These are phyloP conservation scores for Aspergillus egyptiacus DNA, from an alignment of 495 filamentous ascomycete genomes.

Conservation along the genomic window DNA sequence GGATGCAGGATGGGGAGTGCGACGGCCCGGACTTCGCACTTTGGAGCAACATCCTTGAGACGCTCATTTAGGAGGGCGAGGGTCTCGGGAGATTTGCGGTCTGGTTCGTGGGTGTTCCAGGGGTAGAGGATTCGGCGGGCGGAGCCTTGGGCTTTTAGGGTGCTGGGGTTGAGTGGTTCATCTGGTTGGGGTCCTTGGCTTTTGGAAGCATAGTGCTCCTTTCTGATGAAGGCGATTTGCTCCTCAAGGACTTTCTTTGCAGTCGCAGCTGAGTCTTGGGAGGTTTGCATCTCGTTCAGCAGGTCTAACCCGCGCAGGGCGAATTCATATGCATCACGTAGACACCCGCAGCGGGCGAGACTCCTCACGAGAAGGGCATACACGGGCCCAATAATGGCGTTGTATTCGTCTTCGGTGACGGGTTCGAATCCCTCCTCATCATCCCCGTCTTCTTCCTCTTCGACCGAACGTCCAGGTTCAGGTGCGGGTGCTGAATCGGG, in stretches of 20 bases:
- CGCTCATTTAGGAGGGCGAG: conserved; percentile 61
- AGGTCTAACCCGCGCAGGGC: conserved; percentile 36
- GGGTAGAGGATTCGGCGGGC: conserved; percentile 87
- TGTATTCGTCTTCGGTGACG: conserved; percentile 37
- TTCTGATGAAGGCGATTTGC: conserved; percentile 28
- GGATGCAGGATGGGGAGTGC: conserved; percentile 63
- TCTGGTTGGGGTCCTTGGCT: neutral
- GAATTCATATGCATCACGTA: conserved; percentile 64
- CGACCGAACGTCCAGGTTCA: too few relatives aligned
- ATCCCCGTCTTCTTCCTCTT: conserved; percentile 28
- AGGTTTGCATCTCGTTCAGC: conserved; percentile 18
- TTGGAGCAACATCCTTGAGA: conserved; percentile 59
- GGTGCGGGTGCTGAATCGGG: neutral
- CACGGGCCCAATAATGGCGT: conserved; percentile 32
- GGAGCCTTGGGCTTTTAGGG: conserved; percentile 63
- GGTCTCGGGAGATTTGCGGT: conserved; percentile 67
- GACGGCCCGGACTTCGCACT: conserved; percentile 63
- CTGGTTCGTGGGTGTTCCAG: conserved; percentile 86
- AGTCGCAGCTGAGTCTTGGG: conserved; percentile 20
- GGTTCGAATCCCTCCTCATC: conserved; percentile 35
- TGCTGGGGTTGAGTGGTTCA: conserved; percentile 38
- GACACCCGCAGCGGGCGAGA: conserved; percentile 61
- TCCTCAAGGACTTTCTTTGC: conserved; percentile 16
- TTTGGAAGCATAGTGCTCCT: conserved; percentile 33
- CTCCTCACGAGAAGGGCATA: conserved; percentile 47